These are phyloP conservation scores for Begonia fuchsioides DNA, from an alignment of 306 rosid genomes.

Conservation along the genomic window DNA sequence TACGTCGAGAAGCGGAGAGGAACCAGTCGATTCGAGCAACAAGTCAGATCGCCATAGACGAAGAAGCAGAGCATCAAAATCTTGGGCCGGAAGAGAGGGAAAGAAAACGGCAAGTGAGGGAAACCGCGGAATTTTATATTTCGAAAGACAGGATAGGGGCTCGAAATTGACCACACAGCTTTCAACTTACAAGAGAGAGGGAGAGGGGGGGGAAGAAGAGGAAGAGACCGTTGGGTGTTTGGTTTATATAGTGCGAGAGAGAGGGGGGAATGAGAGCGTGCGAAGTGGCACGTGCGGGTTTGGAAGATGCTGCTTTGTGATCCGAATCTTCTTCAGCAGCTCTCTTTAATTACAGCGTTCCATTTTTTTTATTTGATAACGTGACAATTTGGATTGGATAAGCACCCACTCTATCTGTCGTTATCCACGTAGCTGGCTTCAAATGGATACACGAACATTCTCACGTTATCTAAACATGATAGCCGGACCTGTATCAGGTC, in stretches of 20 bases:
- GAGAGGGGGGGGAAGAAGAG: too few relatives aligned
- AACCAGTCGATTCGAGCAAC: background rate
- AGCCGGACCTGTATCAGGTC: too few relatives aligned
- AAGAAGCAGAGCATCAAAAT: background rate
- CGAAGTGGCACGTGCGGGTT: background rate
- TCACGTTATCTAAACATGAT: too few relatives aligned
- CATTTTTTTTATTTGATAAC: background rate
- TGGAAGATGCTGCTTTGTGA: conserved; percentile 5
- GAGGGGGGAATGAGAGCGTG: background rate
- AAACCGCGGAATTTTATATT: conserved; percentile 22
- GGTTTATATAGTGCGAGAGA: background rate
- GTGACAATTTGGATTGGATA: too few relatives aligned
- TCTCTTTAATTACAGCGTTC: conserved; percentile 9
- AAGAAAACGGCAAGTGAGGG: background rate
- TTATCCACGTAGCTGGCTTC: too few relatives aligned
- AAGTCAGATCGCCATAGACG: conserved; percentile 26
- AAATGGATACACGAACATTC: too few relatives aligned
- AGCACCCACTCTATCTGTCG: too few relatives aligned
- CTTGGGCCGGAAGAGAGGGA: conserved; percentile 1
- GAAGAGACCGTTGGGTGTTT: background rate
- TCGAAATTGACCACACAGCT: conserved; percentile 19
- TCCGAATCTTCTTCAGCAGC: conserved; percentile 4
- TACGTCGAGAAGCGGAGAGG: background rate
- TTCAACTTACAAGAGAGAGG: conserved; percentile 3
- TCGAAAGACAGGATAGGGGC: conserved; percentile 13